Evolutionary conservation across 306 rosid species (phyloP).

Genomic region (Gastrolobium bilobum): DNA sequence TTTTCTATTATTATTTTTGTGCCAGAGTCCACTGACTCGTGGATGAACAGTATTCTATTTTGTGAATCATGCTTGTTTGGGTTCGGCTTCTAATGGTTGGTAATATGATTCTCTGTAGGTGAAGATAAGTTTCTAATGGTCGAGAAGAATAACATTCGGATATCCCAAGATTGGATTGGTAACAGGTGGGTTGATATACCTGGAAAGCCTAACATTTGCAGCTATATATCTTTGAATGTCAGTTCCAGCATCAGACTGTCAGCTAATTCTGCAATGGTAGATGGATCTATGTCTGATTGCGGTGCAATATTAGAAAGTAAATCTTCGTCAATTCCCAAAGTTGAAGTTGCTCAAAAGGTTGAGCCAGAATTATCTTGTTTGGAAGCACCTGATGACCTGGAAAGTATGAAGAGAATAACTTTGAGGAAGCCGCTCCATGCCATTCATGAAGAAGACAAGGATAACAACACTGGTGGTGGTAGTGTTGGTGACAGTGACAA

Average conservation of each 20-base stretch:
- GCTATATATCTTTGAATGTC: slow-evolving; percentile 54
- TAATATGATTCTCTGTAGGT: slow-evolving; percentile 61
- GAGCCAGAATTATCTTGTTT: slow-evolving; percentile 48
- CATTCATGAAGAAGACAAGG: slow-evolving; percentile 53
- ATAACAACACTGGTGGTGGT: slow-evolving; percentile 42
- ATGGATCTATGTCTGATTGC: slow-evolving; percentile 43
- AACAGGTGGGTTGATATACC: slow-evolving; percentile 70
- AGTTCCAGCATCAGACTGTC: slow-evolving; percentile 45
- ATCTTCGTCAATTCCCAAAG: slow-evolving; percentile 35
- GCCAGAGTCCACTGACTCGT: slow-evolving; percentile 29
- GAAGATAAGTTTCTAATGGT: slow-evolving; percentile 64
- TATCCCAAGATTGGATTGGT: slow-evolving; percentile 75
- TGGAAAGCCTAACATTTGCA: slow-evolving; percentile 62
- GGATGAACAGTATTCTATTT: slow-evolving; percentile 34
- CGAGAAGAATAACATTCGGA: slow-evolving; percentile 60
- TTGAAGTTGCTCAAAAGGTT: slow-evolving; percentile 54
- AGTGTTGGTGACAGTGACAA: slow-evolving; percentile 37
- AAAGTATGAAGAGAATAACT: slow-evolving; percentile 43
- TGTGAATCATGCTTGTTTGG: slow-evolving; percentile 40
- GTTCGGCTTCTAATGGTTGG: slow-evolving; percentile 34
- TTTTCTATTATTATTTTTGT: slow-evolving; percentile 16
- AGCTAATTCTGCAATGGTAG: slow-evolving; percentile 44
- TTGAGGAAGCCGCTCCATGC: slow-evolving; percentile 50
- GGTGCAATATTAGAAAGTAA: slow-evolving; percentile 47
- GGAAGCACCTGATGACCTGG: slow-evolving; percentile 47